phyloP scores from a whole-genome alignment of 768 basidiomycete species.

The Tulasnella sp. region DNA sequence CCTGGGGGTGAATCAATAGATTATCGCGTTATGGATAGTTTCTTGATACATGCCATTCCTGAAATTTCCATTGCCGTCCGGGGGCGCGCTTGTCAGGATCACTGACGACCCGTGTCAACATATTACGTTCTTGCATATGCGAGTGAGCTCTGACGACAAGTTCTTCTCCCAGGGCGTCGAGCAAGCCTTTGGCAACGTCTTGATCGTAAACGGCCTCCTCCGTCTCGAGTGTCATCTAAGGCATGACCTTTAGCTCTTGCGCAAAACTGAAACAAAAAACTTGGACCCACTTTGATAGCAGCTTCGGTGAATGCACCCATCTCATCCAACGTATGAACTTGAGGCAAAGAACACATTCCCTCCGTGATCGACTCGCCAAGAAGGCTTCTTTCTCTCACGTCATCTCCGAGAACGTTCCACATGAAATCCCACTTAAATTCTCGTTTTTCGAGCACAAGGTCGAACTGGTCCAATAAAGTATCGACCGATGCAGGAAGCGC shows the following conservation, averaged over 20 bases:
- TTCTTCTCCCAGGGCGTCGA: constrained; percentile 46
- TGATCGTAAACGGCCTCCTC: constrained; percentile 57
- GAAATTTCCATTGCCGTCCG: constrained; percentile 65
- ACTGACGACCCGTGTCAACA: constrained; percentile 54
- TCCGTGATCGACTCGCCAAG: constrained; percentile 41
- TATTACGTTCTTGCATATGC: constrained; percentile 49
- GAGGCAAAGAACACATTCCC: constrained; percentile 22
- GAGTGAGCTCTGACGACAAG: constrained; percentile 44
- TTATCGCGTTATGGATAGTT: background rate
- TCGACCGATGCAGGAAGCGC: constrained; percentile 5
- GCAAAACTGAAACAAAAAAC: background rate
- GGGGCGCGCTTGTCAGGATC: constrained; percentile 54
- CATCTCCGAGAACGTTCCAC: constrained; percentile 61
- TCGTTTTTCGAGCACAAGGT: background rate
- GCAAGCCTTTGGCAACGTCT: constrained; percentile 43
- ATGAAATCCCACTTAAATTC: constrained; percentile 49
- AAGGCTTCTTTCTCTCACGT: constrained; percentile 60
- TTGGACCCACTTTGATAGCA: constrained; percentile 49
- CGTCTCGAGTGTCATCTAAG: constrained; percentile 36
- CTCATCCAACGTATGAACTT: constrained; percentile 28
- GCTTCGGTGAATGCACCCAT: constrained; percentile 44
- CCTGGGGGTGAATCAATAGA: constrained; percentile 14
- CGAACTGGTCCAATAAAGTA: constrained; percentile 2
- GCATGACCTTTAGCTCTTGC: background rate
- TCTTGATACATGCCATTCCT: constrained; percentile 39